Conservation (phyloP, 495 filamentous ascomycete species). For the Tuber indicum region DNA sequence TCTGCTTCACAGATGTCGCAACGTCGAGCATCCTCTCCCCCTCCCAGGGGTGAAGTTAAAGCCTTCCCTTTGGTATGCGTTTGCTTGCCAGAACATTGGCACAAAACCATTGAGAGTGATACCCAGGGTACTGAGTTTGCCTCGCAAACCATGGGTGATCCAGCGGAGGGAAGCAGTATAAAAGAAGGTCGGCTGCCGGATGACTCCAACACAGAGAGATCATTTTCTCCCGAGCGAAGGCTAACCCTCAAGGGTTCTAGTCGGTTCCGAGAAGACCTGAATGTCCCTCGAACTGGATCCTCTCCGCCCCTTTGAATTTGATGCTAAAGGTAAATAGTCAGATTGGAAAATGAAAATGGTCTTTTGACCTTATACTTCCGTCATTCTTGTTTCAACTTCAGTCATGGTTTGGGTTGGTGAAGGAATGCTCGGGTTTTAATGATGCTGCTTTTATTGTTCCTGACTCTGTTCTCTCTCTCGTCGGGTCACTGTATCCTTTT, state of each 20-base stretch:
- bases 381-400: constrained; percentile 18
- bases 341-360: not conserved
- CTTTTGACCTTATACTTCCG: constrained; percentile 6
- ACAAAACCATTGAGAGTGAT: constrained; percentile 90
- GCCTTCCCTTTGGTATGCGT: constrained; percentile 98
- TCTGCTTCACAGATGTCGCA: constrained; percentile 53
- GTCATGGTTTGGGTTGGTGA: constrained; percentile 29
- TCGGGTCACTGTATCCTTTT: constrained; percentile 4
- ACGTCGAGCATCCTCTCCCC: constrained; percentile 56
- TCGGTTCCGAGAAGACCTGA: constrained; percentile 37
- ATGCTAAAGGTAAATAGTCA: not conserved
- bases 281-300: constrained; percentile 30
- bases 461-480: not conserved
- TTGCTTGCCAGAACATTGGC: constrained; percentile 94
- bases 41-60: constrained; percentile 80
- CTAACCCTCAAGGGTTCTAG: constrained; percentile 36
- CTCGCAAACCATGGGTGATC: constrained; percentile 18
- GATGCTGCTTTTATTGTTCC: constrained; percentile 20
- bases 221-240: constrained; percentile 31
- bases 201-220: constrained; percentile 13
- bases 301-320: constrained; percentile 23
- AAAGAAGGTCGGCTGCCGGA: constrained; percentile 24
- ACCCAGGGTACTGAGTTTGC: constrained; percentile 29
- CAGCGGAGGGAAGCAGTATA: constrained; percentile 9
- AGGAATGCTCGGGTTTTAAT: constrained; percentile 33